Percentiles rank a stretch among this genome's conserved stretches.
Conservation (phyloP, 257 asterid genomes). For the Solanum lycopersicoides region DNA sequence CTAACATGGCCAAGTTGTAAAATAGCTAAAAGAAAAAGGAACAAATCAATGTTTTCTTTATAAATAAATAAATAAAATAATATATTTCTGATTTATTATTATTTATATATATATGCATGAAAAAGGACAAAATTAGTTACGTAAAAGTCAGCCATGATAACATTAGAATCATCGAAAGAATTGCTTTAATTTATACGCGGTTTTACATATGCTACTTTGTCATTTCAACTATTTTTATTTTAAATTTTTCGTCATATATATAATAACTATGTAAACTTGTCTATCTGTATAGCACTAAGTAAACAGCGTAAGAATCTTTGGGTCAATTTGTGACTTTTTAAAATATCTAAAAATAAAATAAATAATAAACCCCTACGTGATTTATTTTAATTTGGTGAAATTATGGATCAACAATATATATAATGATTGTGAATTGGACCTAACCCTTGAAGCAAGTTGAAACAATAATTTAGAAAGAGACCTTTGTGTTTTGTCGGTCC, state of each 20-base stretch:
- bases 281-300: constrained; percentile 1
- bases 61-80: neutral
- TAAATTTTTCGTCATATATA: neutral
- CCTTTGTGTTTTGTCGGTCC: neutral
- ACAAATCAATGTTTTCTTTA: neutral
- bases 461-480: neutral
- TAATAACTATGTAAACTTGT: neutral
- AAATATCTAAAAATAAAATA: neutral
- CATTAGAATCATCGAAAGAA: constrained; percentile 6
- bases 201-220: constrained; percentile 2
- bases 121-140: neutral
- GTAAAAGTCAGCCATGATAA: constrained; percentile 5
- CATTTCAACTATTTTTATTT: neutral
- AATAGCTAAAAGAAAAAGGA: neutral
- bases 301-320: neutral
- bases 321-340: neutral
- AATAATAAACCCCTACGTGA: neutral
- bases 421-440: neutral
- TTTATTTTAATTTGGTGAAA: neutral
- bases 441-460: neutral
- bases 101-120: neutral
- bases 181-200: constrained; percentile 14
- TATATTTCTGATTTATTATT: neutral
- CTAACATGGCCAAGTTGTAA: constrained; percentile 1
- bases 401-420: neutral